A percentile compares a stretch with the other conserved stretches of the same genome.
phyloP scores from a whole-genome alignment of 495 filamentous ascomycete genomes.

The Cenococcum geophilum region DNA sequence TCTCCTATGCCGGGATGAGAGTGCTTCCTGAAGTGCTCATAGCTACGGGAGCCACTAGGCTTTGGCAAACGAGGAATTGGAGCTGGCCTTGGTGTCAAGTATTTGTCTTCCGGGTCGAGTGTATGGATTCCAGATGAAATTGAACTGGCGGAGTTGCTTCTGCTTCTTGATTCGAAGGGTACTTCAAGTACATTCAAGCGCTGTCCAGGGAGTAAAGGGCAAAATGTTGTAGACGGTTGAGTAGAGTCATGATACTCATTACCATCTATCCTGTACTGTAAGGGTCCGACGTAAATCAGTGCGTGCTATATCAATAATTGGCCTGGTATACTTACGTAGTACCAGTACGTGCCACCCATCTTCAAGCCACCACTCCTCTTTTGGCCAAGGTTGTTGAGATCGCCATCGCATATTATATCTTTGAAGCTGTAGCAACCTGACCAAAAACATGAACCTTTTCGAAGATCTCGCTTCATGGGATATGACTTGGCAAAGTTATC shows the following conservation, averaged over 20 bases:
- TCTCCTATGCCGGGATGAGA: background rate
- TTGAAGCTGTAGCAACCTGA: slow-evolving; percentile 77
- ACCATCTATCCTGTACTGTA: slow-evolving; percentile 71
- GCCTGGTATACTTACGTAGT: slow-evolving; percentile 61
- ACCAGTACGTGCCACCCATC: slow-evolving; percentile 92
- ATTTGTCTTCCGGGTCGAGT: slow-evolving; percentile 73
- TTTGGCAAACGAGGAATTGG: slow-evolving; percentile 41
- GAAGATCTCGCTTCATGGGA: slow-evolving; percentile 68
- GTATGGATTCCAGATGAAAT: slow-evolving; percentile 54
- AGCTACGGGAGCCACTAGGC: slow-evolving; percentile 12
- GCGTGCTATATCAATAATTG: slow-evolving; percentile 1
- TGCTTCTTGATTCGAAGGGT: slow-evolving; percentile 51
- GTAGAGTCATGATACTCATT: slow-evolving; percentile 65
- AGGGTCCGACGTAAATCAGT: slow-evolving; percentile 7
- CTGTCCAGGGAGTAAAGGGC: slow-evolving; percentile 82
- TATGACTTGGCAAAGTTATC: slow-evolving; percentile 79
- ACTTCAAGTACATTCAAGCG: slow-evolving; percentile 75
- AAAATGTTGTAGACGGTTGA: slow-evolving; percentile 66
- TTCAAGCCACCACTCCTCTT: slow-evolving; percentile 73
- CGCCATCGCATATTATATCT: slow-evolving; percentile 77
- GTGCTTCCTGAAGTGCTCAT: slow-evolving; percentile 3
- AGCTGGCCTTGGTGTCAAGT: slow-evolving; percentile 59
- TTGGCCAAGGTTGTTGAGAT: slow-evolving; percentile 44
- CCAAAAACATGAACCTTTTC: slow-evolving; percentile 68
- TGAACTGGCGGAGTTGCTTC: slow-evolving; percentile 43